Evolutionary conservation across 306 rosid species (phyloP), one percentile per base, ranked within the genome.

Genomic region (Glycine soja): DNA sequence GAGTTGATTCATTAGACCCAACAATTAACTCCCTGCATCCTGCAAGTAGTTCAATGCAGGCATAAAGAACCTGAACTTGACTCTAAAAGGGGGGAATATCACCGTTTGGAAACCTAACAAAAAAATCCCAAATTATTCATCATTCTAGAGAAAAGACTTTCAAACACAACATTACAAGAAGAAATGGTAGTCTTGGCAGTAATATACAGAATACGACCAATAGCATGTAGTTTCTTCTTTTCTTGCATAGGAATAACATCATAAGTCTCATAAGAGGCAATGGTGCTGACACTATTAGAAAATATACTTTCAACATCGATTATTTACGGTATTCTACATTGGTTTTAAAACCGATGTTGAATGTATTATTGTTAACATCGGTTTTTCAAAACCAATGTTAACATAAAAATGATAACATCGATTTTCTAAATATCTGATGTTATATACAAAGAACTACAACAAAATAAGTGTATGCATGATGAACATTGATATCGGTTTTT

Each of bases 61-160:
- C 93, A 89, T 95, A 95, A 76, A 95, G 82, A 86, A 91, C 81
- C 96, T 98, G 82, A 88, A 88, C 81, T 90, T 88, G 18, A 85
- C 77, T 75, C 38, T 56, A 70, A 38, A 85, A 73, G 54, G 78
- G 65, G 24, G 78, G 72, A 76, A 5, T 50, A 58, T 85, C 77
- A 63, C 76, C 81, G 50, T 84, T 77, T n/a, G 63, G 76, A 72
- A 62, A 69, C 67, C 48, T 85, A 64, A 46, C 67, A 53, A 53
- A 89, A 67, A 83, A 85, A 83, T 78, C 87, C 90, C 74, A 91
- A 32, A 70, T 82, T 67, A 65, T 88, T 89, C 90, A 91, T 86
- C 77, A 91, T 72, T 63, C 59, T 57, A 47, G 86, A 87, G 84
- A 93, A 88, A 80, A 90, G 81, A 45, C 91, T 85, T 83, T 90